These are phyloP conservation scores for Sporothrix phasma DNA, from an alignment of 2,329 filamentous ascomycete species.

Conservation along the genomic window DNA sequence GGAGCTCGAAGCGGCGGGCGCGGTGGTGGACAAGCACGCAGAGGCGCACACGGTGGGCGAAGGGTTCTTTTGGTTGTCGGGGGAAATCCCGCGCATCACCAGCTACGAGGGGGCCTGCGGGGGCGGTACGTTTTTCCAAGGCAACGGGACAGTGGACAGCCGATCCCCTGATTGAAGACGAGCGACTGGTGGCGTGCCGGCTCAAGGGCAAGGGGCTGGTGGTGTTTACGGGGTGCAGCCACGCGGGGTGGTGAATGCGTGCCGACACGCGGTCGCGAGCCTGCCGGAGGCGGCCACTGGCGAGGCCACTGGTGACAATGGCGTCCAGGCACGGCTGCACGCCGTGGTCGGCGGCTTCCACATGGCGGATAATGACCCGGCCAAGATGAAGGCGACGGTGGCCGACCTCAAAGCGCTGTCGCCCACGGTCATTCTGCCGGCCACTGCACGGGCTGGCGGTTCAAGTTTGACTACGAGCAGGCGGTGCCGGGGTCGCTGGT, in stretches of 20 bases:
- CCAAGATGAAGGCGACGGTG: slow-evolving; percentile 36
- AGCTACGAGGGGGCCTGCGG: slow-evolving; percentile 40
- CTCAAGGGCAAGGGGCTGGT: slow-evolving; percentile 46
- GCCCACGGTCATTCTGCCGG: slow-evolving; percentile 40
- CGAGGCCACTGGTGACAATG: too few relatives aligned
- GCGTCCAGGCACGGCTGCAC: slow-evolving; percentile 34
- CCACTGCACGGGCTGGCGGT: slow-evolving; percentile 47
- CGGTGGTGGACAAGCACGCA: slow-evolving; percentile 28
- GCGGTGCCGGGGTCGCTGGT: slow-evolving; percentile 40
- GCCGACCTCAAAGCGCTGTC: slow-evolving; percentile 37
- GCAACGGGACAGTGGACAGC: slow-evolving; percentile 34
- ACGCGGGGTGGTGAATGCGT: slow-evolving; percentile 44
- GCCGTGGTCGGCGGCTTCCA: slow-evolving; percentile 45
- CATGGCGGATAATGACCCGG: slow-evolving; percentile 36
- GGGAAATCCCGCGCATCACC: slow-evolving; percentile 40
- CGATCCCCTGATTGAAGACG: slow-evolving; percentile 41
- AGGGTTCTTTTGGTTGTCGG: slow-evolving; percentile 42
- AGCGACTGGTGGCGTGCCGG: slow-evolving; percentile 43
- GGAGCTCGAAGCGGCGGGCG: slow-evolving; percentile 36
- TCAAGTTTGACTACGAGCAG: slow-evolving; percentile 42
- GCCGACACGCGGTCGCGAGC: slow-evolving; percentile 33
- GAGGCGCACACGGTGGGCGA: slow-evolving; percentile 38
- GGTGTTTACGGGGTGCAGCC: slow-evolving; percentile 46
- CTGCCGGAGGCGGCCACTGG: too few relatives aligned
- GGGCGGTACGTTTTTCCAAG: slow-evolving; percentile 34